These are phyloP conservation scores for Stachybotrys chartarum DNA, from an alignment of 2,329 filamentous ascomycete species.

Conservation along the genomic window DNA sequence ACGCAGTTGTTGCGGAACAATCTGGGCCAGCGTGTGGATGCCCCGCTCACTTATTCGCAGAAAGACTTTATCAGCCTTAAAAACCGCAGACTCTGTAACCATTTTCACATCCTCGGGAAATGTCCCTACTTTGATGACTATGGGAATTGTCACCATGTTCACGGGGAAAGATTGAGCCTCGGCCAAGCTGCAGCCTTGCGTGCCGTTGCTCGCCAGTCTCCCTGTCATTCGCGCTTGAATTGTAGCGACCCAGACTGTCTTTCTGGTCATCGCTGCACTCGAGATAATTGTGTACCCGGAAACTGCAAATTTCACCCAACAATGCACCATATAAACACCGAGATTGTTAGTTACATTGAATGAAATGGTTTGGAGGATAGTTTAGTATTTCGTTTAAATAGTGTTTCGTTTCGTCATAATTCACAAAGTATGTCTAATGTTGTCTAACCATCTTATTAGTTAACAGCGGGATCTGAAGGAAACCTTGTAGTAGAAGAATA, in stretches of 20 bases:
- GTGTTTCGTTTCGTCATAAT: not conserved
- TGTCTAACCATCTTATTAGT: no score
- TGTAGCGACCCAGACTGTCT: slow-evolving; percentile 16
- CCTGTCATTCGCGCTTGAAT: slow-evolving; percentile 16
- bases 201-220: slow-evolving; percentile 19
- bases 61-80: slow-evolving; percentile 16
- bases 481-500: no score
- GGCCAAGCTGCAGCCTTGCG: slow-evolving; percentile 17
- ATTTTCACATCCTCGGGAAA: slow-evolving; percentile 19
- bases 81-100: slow-evolving; percentile 23
- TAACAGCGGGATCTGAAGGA: no score
- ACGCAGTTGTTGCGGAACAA: slow-evolving; percentile 11
- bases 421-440: not conserved
- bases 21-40: slow-evolving; percentile 20
- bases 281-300: slow-evolving; percentile 4
- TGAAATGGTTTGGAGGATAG: not conserved
- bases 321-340: slow-evolving; percentile 7
- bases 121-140: slow-evolving; percentile 6
- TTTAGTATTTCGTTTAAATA: not conserved
- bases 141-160: slow-evolving; percentile 17
- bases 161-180: slow-evolving; percentile 12
- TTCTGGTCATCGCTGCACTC: slow-evolving; percentile 12
- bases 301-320: slow-evolving; percentile 10
- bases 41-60: slow-evolving; percentile 9
- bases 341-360: not conserved